phyloP scores from a whole-genome alignment of 2,329 filamentous ascomycete genomes.

The Ascochyta rabiei region DNA sequence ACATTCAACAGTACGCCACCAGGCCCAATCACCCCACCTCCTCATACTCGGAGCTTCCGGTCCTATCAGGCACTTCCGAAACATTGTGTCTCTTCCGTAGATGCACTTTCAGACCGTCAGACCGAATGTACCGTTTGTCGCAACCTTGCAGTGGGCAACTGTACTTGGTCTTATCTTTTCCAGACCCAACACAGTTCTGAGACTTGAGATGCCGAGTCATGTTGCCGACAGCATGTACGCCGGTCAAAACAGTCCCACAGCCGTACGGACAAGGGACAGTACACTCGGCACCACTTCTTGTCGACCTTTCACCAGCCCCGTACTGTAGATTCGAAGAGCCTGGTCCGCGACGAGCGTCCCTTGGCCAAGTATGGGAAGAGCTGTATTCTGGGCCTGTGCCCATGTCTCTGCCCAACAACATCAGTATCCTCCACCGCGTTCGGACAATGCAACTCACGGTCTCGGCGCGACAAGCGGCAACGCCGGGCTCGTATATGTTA shows the following conservation, averaged over 20 bases:
- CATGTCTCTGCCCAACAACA: background rate
- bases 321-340: background rate
- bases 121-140: conserved; percentile 31
- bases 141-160: conserved; percentile 28
- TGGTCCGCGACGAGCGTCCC: background rate
- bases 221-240: conserved; percentile 36
- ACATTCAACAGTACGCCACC: background rate
- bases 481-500: background rate
- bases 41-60: background rate
- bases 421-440: background rate
- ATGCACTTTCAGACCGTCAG: conserved; percentile 32
- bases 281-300: conserved; percentile 3
- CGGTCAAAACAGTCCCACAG: conserved; percentile 31
- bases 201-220: conserved; percentile 38
- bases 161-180: conserved; percentile 21
- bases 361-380: background rate
- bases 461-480: background rate
- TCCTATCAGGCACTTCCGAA: conserved; percentile 8
- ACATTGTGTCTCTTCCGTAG: conserved; percentile 23
- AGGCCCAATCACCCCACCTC: conserved; percentile 2
- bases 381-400: background rate
- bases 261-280: conserved; percentile 26
- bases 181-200: conserved; percentile 25
- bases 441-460: background rate
- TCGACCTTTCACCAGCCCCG: background rate